Percentiles rank a stretch among this genome's conserved stretches.
These are phyloP conservation scores for Selaginella moellendorffii DNA, from an alignment of 75 land plant genomes.

Conservation along the genomic window DNA sequence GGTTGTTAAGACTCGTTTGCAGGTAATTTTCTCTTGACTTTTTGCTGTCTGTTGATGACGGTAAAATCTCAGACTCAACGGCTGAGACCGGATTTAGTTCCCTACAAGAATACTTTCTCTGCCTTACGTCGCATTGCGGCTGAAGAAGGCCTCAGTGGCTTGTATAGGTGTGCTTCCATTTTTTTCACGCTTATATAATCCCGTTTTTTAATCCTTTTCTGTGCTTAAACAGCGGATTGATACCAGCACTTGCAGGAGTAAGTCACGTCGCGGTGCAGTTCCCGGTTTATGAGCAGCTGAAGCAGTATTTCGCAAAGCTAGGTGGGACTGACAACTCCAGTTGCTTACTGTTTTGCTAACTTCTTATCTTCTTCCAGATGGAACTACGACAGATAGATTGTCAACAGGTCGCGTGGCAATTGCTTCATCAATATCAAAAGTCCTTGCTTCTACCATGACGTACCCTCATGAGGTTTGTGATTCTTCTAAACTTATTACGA, in stretches of 20 bases:
- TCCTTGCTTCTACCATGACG: conserved; percentile 64
- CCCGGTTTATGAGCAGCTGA: conserved; percentile 13
- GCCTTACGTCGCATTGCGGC: conserved; percentile 4
- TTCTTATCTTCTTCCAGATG: conserved; percentile 22
- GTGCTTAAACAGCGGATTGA: background rate
- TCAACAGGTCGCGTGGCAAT: conserved; percentile 54
- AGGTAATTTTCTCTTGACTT: background rate
- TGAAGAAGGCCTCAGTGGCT: conserved; percentile 1
- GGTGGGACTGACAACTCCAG: background rate
- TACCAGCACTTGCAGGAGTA: conserved; percentile 14
- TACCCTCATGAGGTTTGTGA: conserved; percentile 78
- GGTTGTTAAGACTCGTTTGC: conserved; percentile 15
- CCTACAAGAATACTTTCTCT: conserved; percentile 9
- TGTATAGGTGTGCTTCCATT: conserved; percentile 1
- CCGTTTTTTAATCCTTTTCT: background rate
- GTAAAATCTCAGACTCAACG: conserved; percentile 11
- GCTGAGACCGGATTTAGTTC: conserved; percentile 14
- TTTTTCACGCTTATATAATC: background rate
- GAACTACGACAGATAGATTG: conserved; percentile 38
- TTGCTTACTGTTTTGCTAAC: background rate
- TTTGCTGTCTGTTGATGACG: background rate
- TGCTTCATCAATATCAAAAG: conserved; percentile 68
- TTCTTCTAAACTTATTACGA: too few species aligned
- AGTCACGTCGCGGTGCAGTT: conserved; percentile 17
- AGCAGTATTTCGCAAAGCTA: conserved; percentile 6